These are phyloP conservation scores for Glonium stellatum DNA, from an alignment of 495 filamentous ascomycete genomes.

Conservation along the genomic window DNA sequence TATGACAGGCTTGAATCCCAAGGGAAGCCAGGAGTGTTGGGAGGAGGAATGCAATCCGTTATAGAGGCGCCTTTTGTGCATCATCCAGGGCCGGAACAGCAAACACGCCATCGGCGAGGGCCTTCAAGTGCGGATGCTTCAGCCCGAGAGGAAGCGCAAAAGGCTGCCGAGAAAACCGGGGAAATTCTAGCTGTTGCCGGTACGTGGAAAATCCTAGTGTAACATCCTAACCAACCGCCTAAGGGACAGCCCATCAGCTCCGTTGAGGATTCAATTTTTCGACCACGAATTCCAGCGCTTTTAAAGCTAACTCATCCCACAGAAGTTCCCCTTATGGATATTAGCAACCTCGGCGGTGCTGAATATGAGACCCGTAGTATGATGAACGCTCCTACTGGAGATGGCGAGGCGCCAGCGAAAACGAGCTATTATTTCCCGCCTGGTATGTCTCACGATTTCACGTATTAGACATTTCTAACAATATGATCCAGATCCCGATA, in stretches of 20 bases:
- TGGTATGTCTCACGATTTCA: constrained; percentile 5
- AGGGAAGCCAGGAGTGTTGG: constrained; percentile 7
- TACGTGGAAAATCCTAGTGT: not conserved
- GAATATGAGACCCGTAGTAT: constrained; percentile 17
- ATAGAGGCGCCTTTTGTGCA: constrained; percentile 20
- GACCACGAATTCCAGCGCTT: not conserved
- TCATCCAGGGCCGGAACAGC: not conserved
- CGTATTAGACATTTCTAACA: not conserved
- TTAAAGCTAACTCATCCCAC: not conserved
- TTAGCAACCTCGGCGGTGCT: constrained; percentile 19
- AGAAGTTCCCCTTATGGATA: constrained; percentile 19
- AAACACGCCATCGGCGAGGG: constrained; percentile 5
- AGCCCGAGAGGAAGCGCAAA: constrained; percentile 16
- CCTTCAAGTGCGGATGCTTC: constrained; percentile 5
- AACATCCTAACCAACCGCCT: not conserved
- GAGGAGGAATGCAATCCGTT: constrained; percentile 23
- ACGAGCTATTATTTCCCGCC: constrained; percentile 29
- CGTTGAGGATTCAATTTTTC: not conserved
- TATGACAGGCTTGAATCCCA: constrained; percentile 25
- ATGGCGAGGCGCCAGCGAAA: constrained; percentile 11
- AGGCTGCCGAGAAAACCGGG: constrained; percentile 23
- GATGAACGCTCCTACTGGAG: constrained; percentile 3
- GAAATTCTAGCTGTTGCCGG: constrained; percentile 22
- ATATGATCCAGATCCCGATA: constrained; percentile 34
- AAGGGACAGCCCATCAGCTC: not conserved